Base-by-base conservation (phyloP, 1,284 basidiomycete genomes). In the Tetrapyrgos nigripes region DNA sequence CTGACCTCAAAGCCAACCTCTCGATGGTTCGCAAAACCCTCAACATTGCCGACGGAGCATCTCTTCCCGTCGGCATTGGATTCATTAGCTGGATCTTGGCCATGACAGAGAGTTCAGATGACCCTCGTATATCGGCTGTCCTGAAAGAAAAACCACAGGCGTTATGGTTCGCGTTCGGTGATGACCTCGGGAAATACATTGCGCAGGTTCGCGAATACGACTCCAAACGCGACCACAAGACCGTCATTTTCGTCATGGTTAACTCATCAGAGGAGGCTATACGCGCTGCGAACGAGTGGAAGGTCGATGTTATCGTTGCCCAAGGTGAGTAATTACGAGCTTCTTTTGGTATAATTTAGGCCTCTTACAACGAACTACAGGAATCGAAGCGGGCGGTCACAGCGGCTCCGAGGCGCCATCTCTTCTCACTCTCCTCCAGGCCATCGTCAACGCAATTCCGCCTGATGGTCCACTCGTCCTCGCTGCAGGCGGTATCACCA, bases 381-480 rank as follows among this genome's bases (percentile, higher is more conserved):
- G 84, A 13, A 79, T 69, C 63, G 84, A 85, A 65, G 74, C 83
- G n/a, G 83, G 84, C 0, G 83, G 83, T 37, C 84, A 86, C 66
- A 82, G 83, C 3, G 69, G 72, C 56, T 59, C 68, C 48, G 65
- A 71, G 28, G 75, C 83, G 6, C 81, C 80, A 48, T 74, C 83
- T 5, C 71, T 81, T 6, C 71, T 80, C 56, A 75, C 73, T 29
- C 63, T 86, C 40, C 64, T 86, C 35, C 73, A 79, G 9, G 71
- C 74, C 47, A 70, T 83, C 62, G 63, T 80, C n/a, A 65, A 66
- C 14, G 72, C 63, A 9, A 58, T 81, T n/a, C 73, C 76, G 3
- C 6, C 45, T 10, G 48, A 62, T 35, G 65, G 64, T 17, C 82
- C 81, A 1, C 76, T 76, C 0, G 65, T 85, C 50, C 66, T 86